A percentile compares a stretch with the other conserved stretches of the same genome.
These are phyloP conservation scores for Grifola frondosa DNA, from an alignment of 1,284 basidiomycete species.

Conservation along the genomic window DNA sequence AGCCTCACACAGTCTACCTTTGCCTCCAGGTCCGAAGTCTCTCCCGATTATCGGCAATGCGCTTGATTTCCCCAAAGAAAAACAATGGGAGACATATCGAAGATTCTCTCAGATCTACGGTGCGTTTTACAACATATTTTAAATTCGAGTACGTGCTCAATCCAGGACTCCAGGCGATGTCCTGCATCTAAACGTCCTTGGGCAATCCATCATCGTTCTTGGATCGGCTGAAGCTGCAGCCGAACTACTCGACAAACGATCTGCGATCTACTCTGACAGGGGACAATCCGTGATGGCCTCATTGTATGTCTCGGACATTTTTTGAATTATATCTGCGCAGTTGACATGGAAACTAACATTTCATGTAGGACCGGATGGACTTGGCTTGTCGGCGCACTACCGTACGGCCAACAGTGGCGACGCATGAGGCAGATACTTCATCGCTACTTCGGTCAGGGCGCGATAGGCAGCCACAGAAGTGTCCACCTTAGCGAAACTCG, in stretches of 20 bases:
- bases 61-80: conserved; percentile 1
- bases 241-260: conserved; percentile 44
- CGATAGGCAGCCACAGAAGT: conserved; percentile 1
- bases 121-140: too few species aligned
- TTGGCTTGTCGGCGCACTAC: conserved; percentile 7
- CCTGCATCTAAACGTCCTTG: conserved; percentile 11
- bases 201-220: conserved; percentile 14
- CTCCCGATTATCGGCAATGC: conserved; percentile 9
- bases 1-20: too few species aligned
- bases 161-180: conserved; percentile 15
- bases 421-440: conserved; percentile 9
- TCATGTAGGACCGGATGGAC: conserved; percentile 5
- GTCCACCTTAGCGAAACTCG: conserved; percentile 5
- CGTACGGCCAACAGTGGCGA: conserved; percentile 8
- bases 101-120: too few species aligned
- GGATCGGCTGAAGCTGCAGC: conserved; percentile 23
- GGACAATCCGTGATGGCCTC: conserved; percentile 3
- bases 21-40: conserved; percentile 4
- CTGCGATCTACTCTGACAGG: conserved; percentile 24
- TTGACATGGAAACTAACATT: background rate
- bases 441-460: conserved; percentile 6
- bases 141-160: too few species aligned
- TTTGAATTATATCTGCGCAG: background rate
- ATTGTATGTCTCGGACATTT: conserved; percentile 4
- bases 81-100: too few species aligned